Evolutionary conservation across 202 grass and related monocot genomes (phyloP).

Genomic region (Zoysia matrella): DNA sequence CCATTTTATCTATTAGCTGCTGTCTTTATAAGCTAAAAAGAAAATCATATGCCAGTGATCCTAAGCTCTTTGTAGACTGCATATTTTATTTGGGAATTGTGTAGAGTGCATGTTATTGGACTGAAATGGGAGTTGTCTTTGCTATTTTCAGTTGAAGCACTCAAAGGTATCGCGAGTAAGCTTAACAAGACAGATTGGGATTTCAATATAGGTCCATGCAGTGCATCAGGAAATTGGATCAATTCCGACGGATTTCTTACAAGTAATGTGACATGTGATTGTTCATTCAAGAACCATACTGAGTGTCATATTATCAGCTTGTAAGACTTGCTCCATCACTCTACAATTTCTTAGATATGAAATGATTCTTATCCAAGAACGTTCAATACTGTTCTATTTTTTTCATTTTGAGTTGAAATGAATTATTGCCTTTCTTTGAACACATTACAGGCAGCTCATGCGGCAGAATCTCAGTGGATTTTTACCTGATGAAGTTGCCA

Average conservation of each 20-base stretch:
- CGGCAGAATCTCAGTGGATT: slow-evolving; percentile 73
- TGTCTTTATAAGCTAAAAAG: slow-evolving; percentile 7
- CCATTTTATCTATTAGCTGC: neutral
- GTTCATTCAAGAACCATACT: slow-evolving; percentile 57
- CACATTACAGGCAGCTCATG: slow-evolving; percentile 62
- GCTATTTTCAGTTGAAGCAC: slow-evolving; percentile 68
- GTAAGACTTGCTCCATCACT: slow-evolving; percentile 52
- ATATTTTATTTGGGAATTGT: neutral
- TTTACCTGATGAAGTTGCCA: slow-evolving; percentile 74
- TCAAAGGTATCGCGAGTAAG: slow-evolving; percentile 70
- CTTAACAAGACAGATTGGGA: slow-evolving; percentile 82
- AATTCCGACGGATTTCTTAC: slow-evolving; percentile 12
- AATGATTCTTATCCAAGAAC: slow-evolving; percentile 17
- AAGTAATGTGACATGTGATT: slow-evolving; percentile 79
- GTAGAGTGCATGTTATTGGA: neutral
- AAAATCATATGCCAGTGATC: neutral
- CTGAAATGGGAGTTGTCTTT: slow-evolving; percentile 32
- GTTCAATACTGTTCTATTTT: slow-evolving; percentile 18
- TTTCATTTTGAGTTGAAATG: neutral
- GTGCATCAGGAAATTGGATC: slow-evolving; percentile 55
- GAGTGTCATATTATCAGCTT: slow-evolving; percentile 78
- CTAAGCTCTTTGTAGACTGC: neutral
- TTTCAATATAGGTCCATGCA: slow-evolving; percentile 82
- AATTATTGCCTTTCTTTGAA: slow-evolving; percentile 33
- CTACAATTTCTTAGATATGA: slow-evolving; percentile 19